These are phyloP conservation scores for Neurospora sp. DNA, from an alignment of 495 filamentous ascomycete species.

Conservation along the genomic window DNA sequence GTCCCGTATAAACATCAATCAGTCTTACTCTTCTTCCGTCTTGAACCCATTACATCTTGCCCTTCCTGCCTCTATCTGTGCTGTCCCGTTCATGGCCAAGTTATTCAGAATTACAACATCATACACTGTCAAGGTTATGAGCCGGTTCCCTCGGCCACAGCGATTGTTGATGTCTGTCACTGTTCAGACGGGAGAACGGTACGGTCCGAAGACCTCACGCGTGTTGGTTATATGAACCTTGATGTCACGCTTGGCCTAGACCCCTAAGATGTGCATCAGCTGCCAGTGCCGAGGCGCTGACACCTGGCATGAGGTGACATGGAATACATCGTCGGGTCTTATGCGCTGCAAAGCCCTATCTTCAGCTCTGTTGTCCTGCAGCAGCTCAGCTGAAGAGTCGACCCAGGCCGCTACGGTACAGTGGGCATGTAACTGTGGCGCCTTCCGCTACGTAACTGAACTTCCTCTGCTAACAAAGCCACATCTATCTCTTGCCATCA, in stretches of 20 bases:
- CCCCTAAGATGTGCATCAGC: background rate
- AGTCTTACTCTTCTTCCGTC: background rate
- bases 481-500: background rate
- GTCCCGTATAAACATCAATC: background rate
- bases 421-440: background rate
- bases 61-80: background rate
- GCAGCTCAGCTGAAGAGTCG: background rate
- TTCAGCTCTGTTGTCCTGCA: background rate
- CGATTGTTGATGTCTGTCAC: background rate
- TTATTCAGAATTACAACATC: too few species aligned
- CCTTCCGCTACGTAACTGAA: background rate
- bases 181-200: background rate
- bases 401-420: background rate
- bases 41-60: background rate
- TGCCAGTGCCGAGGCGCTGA: background rate
- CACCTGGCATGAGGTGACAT: background rate
- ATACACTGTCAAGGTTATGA: background rate
- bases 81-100: background rate
- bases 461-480: background rate
- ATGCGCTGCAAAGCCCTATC: background rate
- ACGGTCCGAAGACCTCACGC: background rate
- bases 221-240: background rate
- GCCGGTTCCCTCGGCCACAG: background rate
- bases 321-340: background rate
- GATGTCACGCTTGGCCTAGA: background rate